Evolutionary conservation across 164 flowering plant species (phyloP).

Genomic region (Akebia trifoliata): DNA sequence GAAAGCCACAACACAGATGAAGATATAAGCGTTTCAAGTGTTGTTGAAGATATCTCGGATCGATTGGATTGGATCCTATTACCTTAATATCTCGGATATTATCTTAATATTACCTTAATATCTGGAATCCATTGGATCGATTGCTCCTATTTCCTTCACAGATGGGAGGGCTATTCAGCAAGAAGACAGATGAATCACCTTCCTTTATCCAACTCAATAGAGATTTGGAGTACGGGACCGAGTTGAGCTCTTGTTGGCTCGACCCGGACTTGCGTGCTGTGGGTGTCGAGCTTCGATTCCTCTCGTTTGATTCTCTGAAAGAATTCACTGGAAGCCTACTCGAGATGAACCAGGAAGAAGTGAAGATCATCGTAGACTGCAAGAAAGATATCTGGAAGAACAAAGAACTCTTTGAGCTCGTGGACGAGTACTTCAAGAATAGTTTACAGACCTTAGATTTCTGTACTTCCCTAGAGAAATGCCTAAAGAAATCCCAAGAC

Average conservation of each 20-base stretch:
- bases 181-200: constrained; percentile 22
- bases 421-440: constrained; percentile 66
- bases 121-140: too few species aligned
- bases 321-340: constrained; percentile 54
- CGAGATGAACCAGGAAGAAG: constrained; percentile 77
- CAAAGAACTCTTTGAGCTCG: constrained; percentile 45
- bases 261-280: constrained; percentile 56
- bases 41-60: too few species aligned
- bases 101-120: too few species aligned
- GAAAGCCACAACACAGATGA: too few species aligned
- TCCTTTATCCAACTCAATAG: constrained; percentile 13
- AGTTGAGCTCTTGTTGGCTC: constrained; percentile 45
- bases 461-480: constrained; percentile 56
- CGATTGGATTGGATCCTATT: too few species aligned
- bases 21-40: too few species aligned
- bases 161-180: constrained; percentile 27
- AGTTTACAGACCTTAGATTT: constrained; percentile 65
- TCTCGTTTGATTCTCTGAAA: constrained; percentile 58
- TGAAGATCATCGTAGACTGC: constrained; percentile 45
- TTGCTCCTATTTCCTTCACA: background rate
- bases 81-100: too few species aligned
- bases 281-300: constrained; percentile 44
- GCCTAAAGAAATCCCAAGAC: constrained; percentile 53
- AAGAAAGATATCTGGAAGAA: constrained; percentile 66
- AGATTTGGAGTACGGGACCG: constrained; percentile 27